These are phyloP conservation scores for Hortiboletus campestris DNA, from an alignment of 768 basidiomycete species.

Conservation along the genomic window DNA sequence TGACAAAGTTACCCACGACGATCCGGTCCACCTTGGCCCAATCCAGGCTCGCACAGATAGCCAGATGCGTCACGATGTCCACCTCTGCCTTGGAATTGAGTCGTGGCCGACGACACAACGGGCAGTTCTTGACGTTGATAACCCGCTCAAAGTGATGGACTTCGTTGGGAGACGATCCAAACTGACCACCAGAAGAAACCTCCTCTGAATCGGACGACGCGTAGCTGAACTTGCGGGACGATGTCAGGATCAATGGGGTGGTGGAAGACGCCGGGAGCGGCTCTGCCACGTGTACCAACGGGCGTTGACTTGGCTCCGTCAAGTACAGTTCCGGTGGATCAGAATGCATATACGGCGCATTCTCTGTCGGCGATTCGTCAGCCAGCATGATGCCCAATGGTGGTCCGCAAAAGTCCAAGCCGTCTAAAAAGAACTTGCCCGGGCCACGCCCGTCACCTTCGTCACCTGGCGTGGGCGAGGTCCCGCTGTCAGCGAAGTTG, in stretches of 20 bases:
- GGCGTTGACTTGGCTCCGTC: slow-evolving; percentile 50
- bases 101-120: slow-evolving; percentile 86
- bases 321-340: slow-evolving; percentile 25
- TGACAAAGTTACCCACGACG: slow-evolving; percentile 92
- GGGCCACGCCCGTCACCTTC: slow-evolving; percentile 18
- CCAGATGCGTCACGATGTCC: slow-evolving; percentile 96
- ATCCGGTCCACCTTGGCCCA: slow-evolving; percentile 89
- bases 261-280: slow-evolving; percentile 18
- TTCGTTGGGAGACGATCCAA: slow-evolving; percentile 13
- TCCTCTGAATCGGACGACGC: slow-evolving; percentile 50
- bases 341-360: slow-evolving; percentile 2
- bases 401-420: slow-evolving; percentile 64
- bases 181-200: slow-evolving; percentile 16
- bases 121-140: slow-evolving; percentile 94
- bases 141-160: slow-evolving; percentile 68
- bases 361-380: slow-evolving; percentile 33
- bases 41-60: slow-evolving; percentile 90
- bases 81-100: slow-evolving; percentile 85
- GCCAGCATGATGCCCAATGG: slow-evolving; percentile 27
- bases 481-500: slow-evolving; percentile 43
- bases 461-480: slow-evolving; percentile 53
- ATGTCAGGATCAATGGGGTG: slow-evolving; percentile 2
- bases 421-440: slow-evolving; percentile 47
- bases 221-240: slow-evolving; percentile 34
- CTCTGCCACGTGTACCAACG: slow-evolving; percentile 36